Evolutionary conservation across 148 eudicot genomes (phyloP).

Genomic region (Chenopodium formosanum): DNA sequence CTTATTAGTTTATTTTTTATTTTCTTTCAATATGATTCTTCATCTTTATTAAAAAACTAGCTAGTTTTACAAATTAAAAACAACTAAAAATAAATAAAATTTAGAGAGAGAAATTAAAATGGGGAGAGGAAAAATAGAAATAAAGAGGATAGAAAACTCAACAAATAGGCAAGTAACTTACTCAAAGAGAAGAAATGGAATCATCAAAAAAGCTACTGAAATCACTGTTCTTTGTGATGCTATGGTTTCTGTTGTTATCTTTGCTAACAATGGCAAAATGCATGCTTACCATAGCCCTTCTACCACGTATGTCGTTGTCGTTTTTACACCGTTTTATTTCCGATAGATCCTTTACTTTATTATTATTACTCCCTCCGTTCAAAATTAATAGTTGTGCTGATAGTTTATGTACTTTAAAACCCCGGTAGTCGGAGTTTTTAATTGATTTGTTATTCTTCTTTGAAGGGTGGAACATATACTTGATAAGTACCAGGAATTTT

Average conservation of each 20-base stretch:
- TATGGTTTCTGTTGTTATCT: conserved; percentile 67
- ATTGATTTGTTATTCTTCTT: neutral
- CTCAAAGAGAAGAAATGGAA: conserved; percentile 78
- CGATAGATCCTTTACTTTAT: neutral
- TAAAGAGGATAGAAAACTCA: conserved; percentile 82
- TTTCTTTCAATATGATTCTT: neutral
- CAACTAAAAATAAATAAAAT: neutral
- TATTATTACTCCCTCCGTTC: neutral
- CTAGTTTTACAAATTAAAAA: neutral
- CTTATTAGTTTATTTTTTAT: neutral
- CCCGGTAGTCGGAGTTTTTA: too few species aligned
- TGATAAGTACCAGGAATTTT: conserved; percentile 55
- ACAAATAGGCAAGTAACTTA: conserved; percentile 85
- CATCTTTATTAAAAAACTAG: neutral
- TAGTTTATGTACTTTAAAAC: neutral
- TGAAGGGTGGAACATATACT: conserved; percentile 65
- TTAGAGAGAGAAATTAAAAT: conserved; percentile 23
- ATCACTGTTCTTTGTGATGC: conserved; percentile 87
- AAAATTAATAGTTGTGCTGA: neutral
- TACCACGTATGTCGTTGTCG: conserved; percentile 41
- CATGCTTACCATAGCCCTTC: conserved; percentile 61
- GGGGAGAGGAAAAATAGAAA: conserved; percentile 94
- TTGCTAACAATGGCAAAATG: conserved; percentile 62
- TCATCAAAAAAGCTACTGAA: conserved; percentile 77
- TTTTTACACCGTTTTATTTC: neutral